phyloP scores from a whole-genome alignment of 768 basidiomycete genomes.

The Tulasnella sp. region DNA sequence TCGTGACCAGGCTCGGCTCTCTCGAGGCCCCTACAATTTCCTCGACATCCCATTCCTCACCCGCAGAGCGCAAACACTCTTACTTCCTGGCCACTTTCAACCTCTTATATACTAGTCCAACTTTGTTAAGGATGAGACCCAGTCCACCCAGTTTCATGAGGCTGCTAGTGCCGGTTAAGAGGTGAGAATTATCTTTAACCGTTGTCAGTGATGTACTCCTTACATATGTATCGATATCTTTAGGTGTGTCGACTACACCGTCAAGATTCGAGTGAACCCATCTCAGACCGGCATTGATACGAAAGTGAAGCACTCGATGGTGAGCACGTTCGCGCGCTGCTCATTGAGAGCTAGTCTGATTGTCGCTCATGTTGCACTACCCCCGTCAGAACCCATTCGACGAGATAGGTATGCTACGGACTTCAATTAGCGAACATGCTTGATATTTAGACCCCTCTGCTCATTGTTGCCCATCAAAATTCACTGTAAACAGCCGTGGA shows the following conservation, averaged over 20 bases:
- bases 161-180: constrained; percentile 89
- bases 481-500: constrained; percentile 61
- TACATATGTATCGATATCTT: background rate
- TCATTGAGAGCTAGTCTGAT: background rate
- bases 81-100: too few species aligned
- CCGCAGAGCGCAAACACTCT: too few species aligned
- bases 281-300: constrained; percentile 93
- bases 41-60: too few species aligned
- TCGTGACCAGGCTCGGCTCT: too few species aligned
- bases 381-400: constrained; percentile 84
- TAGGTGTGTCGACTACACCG: constrained; percentile 94
- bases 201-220: background rate
- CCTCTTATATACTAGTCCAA: too few species aligned
- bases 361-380: background rate
- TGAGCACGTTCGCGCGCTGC: constrained; percentile 29
- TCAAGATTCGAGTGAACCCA: constrained; percentile 95
- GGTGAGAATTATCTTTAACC: constrained; percentile 34
- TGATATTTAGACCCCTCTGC: background rate
- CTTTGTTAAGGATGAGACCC: constrained; percentile 49
- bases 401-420: constrained; percentile 70
- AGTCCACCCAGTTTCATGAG: constrained; percentile 63
- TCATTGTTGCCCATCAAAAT: background rate
- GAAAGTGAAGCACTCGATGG: constrained; percentile 99
- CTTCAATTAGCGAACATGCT: background rate
- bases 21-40: too few species aligned